Evolutionary conservation across 164 flowering plant species (phyloP).

Genomic region (Vitis labrusca): DNA sequence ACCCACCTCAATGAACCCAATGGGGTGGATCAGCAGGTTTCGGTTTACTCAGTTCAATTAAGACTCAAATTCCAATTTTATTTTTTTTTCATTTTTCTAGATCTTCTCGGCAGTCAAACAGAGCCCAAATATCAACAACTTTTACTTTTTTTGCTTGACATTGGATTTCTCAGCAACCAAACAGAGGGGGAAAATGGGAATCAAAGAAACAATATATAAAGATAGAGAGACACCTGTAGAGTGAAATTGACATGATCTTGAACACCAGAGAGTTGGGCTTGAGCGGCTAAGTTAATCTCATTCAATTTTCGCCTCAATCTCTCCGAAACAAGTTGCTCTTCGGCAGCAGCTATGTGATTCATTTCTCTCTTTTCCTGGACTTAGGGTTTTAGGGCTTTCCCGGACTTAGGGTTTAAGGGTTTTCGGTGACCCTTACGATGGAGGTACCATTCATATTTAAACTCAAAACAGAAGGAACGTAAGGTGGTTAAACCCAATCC

Average conservation of each 20-base stretch:
- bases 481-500: no score
- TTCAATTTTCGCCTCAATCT: conserved; percentile 67
- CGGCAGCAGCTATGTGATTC: conserved; percentile 73
- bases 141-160: no score
- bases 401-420: no score
- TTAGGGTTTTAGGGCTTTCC: no score
- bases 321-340: conserved; percentile 69
- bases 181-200: neutral
- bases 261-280: conserved; percentile 65
- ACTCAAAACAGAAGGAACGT: no score
- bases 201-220: neutral
- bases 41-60: neutral
- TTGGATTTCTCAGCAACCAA: neutral
- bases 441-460: no score
- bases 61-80: neutral
- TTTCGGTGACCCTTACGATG: no score
- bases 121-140: neutral
- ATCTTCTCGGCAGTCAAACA: neutral
- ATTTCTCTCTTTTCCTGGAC: conserved; percentile 18
- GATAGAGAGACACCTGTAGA: conserved; percentile 62
- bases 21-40: neutral
- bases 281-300: conserved; percentile 77
- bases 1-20: neutral
- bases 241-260: conserved; percentile 95
- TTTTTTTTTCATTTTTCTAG: neutral